These are phyloP conservation scores for Scleroderma citrinum DNA, from an alignment of 768 basidiomycete species.

Conservation along the genomic window DNA sequence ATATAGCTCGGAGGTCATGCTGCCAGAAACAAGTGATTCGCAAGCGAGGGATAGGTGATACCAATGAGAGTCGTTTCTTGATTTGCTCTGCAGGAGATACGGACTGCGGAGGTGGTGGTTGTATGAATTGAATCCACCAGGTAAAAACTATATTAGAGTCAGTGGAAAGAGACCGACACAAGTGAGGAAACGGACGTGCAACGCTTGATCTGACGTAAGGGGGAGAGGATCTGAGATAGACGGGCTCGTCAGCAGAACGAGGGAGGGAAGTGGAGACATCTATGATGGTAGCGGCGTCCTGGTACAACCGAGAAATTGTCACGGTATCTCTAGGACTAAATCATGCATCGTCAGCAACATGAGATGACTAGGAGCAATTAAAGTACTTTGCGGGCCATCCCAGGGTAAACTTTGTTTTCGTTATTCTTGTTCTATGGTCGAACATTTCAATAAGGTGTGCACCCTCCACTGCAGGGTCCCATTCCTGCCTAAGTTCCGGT, in stretches of 20 bases:
- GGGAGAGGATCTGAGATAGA: slow-evolving; percentile 85
- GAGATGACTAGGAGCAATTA: not conserved
- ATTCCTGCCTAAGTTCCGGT: slow-evolving; percentile 81
- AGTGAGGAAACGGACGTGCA: slow-evolving; percentile 42
- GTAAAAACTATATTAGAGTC: slow-evolving; percentile 57
- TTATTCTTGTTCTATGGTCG: slow-evolving; percentile 79
- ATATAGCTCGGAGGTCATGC: slow-evolving; percentile 83
- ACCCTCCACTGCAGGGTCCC: slow-evolving; percentile 92
- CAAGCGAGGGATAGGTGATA: slow-evolving; percentile 34
- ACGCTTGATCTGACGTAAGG: slow-evolving; percentile 90
- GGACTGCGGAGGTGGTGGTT: slow-evolving; percentile 33
- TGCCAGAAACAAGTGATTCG: slow-evolving; percentile 94
- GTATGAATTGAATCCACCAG: slow-evolving; percentile 83
- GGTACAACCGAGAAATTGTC: slow-evolving; percentile 83
- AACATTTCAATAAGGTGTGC: slow-evolving; percentile 80
- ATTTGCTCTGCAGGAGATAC: slow-evolving; percentile 32
- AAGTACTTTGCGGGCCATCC: slow-evolving; percentile 95
- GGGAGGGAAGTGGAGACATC: slow-evolving; percentile 93
- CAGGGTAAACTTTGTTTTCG: slow-evolving; percentile 84
- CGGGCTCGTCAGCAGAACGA: slow-evolving; percentile 83
- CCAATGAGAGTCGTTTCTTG: slow-evolving; percentile 21
- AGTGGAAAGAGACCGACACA: slow-evolving; percentile 5
- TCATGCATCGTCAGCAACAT: slow-evolving; percentile 7
- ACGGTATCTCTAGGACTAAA: slow-evolving; percentile 87
- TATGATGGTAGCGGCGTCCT: slow-evolving; percentile 76